Base-by-base conservation (phyloP, 176 grass and related monocot species). In the Typha latifolia region DNA sequence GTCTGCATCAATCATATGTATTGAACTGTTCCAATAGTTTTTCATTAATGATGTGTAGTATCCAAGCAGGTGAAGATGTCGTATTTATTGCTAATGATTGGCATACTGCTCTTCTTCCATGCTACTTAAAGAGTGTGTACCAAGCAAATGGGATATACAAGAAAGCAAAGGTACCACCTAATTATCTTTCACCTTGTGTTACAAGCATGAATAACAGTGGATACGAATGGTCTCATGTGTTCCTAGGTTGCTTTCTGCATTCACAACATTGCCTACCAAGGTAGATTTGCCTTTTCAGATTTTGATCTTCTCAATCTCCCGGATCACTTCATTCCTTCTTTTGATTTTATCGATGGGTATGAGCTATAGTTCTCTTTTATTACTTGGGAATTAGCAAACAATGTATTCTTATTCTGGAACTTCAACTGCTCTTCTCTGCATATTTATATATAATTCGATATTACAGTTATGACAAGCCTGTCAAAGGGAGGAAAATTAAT, bases 251-350 rank as follows among this genome's bases (percentile, higher is more conserved):
- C 80, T 0, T 96, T 96, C 81, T 96, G 93, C 85, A 96, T 96
- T 85, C 93, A 96, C 83, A 96, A 96, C 78, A 91, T 96, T 59
- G 82, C 88, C 14, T 96, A 96, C 75, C 93, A 96, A 72, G 93
- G 93, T n/a, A 73, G 93, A 0, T 96, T 96, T 63, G 63, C 82
- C 19, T 75, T 75, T 14, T 47, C 62, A 0, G 93, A 96, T 64
- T 96, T 68, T 53, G 3, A 68, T 0, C 56, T 66, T 31, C 83
- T 96, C 49, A 91, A 96, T 10, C 93, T 96, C 19, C 85, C 93
- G 0, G 85, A 84, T 26, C 77, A 61, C 47, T 91, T 96, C 69
- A 89, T 74, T 73, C 80, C 91, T 15, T 91, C 91, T 19, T 96
- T 88, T 71, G 87, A 96, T 69, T 96, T 96, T 75, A 80, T 82